phyloP scores from a whole-genome alignment of 352 stramenopile genomes.

The Plasmopara halstedii region DNA sequence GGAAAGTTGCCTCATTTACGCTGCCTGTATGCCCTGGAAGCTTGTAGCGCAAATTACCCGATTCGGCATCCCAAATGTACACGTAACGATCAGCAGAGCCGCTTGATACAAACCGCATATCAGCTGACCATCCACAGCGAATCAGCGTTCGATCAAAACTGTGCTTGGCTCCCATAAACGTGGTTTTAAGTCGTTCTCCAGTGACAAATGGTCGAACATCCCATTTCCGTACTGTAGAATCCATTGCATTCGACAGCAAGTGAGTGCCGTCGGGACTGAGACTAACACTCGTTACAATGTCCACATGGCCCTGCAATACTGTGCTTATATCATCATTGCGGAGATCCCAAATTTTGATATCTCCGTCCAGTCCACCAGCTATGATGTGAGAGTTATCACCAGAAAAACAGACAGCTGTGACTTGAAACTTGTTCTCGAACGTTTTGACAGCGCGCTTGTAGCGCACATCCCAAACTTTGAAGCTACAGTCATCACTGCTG shows the following conservation, averaged over 20 bases:
- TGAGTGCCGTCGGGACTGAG: conserved; percentile 91
- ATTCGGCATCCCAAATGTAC: conserved; percentile 93
- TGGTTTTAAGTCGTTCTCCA: conserved; percentile 43
- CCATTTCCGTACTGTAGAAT: conserved; percentile 88
- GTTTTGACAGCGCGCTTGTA: conserved; percentile 70
- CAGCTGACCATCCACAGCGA: conserved; percentile 85
- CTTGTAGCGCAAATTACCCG: conserved; percentile 87
- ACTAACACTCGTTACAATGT: conserved; percentile 92
- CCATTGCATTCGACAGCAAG: conserved; percentile 94
- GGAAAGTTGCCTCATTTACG: conserved; percentile 92
- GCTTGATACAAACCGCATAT: conserved; percentile 81
- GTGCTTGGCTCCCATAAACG: conserved; percentile 83
- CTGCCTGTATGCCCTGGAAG: conserved; percentile 90
- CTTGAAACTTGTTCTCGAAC: conserved; percentile 84
- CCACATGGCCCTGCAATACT: conserved; percentile 85
- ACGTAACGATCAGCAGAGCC: conserved; percentile 89
- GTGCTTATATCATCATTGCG: conserved; percentile 72
- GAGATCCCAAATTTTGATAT: conserved; percentile 92
- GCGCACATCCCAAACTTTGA: conserved; percentile 86
- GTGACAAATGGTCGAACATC: conserved; percentile 89
- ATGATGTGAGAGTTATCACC: conserved; percentile 85
- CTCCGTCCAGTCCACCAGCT: conserved; percentile 89
- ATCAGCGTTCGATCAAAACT: conserved; percentile 92
- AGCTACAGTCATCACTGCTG: conserved; percentile 87
- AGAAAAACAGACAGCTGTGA: conserved; percentile 86